Conservation (phyloP, 108 stramenopile species). For the Cyclotella atomus region DNA sequence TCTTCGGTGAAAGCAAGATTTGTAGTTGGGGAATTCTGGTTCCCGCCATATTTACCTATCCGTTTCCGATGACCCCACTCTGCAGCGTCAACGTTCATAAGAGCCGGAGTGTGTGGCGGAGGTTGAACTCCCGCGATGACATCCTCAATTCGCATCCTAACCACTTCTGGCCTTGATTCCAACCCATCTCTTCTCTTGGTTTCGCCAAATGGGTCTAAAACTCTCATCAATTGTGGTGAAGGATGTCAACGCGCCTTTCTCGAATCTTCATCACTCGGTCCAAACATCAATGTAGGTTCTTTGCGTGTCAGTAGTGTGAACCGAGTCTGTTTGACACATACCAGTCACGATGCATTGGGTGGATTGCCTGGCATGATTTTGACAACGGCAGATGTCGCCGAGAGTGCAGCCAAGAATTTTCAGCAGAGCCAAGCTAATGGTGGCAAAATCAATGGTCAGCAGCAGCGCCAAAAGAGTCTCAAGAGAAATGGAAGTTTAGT, state of each 20-base stretch:
- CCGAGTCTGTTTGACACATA: constrained; percentile 74
- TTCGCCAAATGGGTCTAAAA: constrained; percentile 68
- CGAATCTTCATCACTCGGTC: constrained; percentile 52
- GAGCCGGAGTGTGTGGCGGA: too few species aligned
- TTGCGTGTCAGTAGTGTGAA: constrained; percentile 67
- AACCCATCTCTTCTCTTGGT: constrained; percentile 73
- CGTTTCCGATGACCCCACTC: too few species aligned
- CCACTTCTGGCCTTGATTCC: constrained; percentile 67
- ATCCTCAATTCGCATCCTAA: constrained; percentile 68
- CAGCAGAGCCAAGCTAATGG: constrained; percentile 15
- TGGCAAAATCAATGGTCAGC: not conserved
- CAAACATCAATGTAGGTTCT: constrained; percentile 35
- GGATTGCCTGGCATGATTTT: constrained; percentile 87
- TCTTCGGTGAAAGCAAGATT: too few species aligned
- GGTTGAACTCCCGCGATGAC: constrained; percentile 74
- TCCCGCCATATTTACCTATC: too few species aligned
- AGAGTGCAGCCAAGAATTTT: constrained; percentile 28
- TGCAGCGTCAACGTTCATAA: too few species aligned
- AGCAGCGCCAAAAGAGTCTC: constrained; percentile 1
- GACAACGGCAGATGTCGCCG: constrained; percentile 74
- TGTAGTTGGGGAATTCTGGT: too few species aligned
- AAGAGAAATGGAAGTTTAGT: constrained; percentile 20
- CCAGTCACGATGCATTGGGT: constrained; percentile 68
- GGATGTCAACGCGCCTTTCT: constrained; percentile 86
- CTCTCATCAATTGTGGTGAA: constrained; percentile 83